A percentile compares a stretch with the other conserved stretches of the same genome.
These are phyloP conservation scores for Hypoxylon sp. DNA, from an alignment of 2,329 filamentous ascomycete genomes.

Conservation along the genomic window DNA sequence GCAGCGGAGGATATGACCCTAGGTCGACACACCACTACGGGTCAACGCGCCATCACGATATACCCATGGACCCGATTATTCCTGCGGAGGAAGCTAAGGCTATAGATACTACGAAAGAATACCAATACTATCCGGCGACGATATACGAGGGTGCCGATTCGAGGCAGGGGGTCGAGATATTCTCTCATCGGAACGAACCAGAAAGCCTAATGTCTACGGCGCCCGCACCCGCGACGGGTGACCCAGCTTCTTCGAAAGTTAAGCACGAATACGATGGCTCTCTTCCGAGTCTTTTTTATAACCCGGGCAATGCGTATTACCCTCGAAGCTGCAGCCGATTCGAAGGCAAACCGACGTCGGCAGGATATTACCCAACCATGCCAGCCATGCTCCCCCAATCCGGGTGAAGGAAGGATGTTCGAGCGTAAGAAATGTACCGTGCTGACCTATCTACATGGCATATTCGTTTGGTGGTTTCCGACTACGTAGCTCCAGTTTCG, in stretches of 20 bases:
- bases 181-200: constrained; percentile 54
- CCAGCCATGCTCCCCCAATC: constrained; percentile 61
- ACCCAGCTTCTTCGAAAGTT: constrained; percentile 55
- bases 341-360: constrained; percentile 64
- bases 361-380: constrained; percentile 66
- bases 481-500: constrained; percentile 35
- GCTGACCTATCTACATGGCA: constrained; percentile 30
- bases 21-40: constrained; percentile 59
- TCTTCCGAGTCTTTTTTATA: constrained; percentile 63
- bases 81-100: constrained; percentile 64
- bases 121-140: constrained; percentile 65
- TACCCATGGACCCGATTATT: constrained; percentile 64
- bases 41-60: constrained; percentile 59
- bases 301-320: constrained; percentile 56
- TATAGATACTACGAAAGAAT: constrained; percentile 62
- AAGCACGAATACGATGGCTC: constrained; percentile 63
- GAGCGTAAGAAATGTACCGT: constrained; percentile 22
- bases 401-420: constrained; percentile 53
- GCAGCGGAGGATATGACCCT: constrained; percentile 54
- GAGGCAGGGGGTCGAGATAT: constrained; percentile 62
- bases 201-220: constrained; percentile 47
- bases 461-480: constrained; percentile 32
- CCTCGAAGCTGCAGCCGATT: constrained; percentile 61
- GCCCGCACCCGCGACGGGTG: constrained; percentile 51
- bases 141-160: constrained; percentile 64